These are phyloP conservation scores for Tuctoria greenei DNA, from an alignment of 176 grass and related monocot genomes.

Conservation along the genomic window DNA sequence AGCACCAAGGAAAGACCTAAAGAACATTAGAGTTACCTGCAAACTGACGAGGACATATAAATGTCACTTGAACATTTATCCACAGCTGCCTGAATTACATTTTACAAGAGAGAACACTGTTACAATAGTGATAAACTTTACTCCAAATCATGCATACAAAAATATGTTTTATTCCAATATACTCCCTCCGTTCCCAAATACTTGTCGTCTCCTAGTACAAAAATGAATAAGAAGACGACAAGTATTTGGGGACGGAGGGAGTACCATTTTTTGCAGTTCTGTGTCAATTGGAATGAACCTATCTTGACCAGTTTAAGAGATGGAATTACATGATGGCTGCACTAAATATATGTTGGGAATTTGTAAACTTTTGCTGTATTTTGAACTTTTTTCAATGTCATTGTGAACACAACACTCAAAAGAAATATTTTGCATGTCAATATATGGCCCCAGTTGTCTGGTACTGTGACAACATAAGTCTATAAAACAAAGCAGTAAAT, in stretches of 20 bases:
- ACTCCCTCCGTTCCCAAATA: too few species aligned
- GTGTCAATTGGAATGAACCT: slow-evolving; percentile 10
- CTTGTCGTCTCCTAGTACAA: too few species aligned
- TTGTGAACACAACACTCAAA: not conserved
- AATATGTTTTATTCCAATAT: not conserved
- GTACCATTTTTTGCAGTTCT: slow-evolving; percentile 5
- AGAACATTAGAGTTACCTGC: slow-evolving; percentile 46
- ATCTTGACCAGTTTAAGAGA: slow-evolving; percentile 9
- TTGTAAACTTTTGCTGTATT: not conserved
- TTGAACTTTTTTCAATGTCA: slow-evolving; percentile 14
- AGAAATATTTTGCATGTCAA: not conserved
- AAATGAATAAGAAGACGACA: too few species aligned
- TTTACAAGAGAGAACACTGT: slow-evolving; percentile 16
- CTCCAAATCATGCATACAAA: slow-evolving; percentile 8
- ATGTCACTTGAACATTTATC: slow-evolving; percentile 34
- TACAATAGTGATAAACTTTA: slow-evolving; percentile 8
- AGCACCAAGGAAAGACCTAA: slow-evolving; percentile 1
- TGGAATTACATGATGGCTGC: slow-evolving; percentile 11
- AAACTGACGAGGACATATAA: slow-evolving; percentile 64
- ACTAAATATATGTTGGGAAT: slow-evolving; percentile 16
- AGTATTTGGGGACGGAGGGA: too few species aligned
- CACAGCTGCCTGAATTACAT: slow-evolving; percentile 35
- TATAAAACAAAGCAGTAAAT: slow-evolving; percentile 16
- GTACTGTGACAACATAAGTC: not conserved
- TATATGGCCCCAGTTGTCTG: not conserved